These are phyloP conservation scores for Epichloe bromicola DNA, from an alignment of 2,329 filamentous ascomycete species.

Conservation along the genomic window DNA sequence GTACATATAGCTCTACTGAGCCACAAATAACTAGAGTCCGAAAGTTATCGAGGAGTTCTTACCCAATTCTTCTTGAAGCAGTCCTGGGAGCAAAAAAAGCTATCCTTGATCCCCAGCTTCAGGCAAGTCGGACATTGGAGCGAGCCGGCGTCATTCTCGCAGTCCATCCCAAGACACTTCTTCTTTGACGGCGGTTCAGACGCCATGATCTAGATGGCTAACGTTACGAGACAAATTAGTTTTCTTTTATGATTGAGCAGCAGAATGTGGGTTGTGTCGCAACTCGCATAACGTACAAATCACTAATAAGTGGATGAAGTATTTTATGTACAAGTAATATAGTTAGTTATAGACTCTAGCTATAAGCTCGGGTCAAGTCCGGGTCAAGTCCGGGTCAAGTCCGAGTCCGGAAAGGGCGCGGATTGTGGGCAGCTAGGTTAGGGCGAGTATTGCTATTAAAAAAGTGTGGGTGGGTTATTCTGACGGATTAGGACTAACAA, in stretches of 20 bases:
- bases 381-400: no score
- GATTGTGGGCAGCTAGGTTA: no score
- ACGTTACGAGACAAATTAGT: background rate
- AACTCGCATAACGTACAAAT: background rate
- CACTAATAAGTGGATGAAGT: background rate
- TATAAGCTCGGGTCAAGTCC: no score
- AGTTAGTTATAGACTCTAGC: no score
- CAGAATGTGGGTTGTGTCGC: background rate
- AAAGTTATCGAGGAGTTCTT: slow-evolving; percentile 20
- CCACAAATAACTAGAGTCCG: background rate
- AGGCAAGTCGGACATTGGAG: slow-evolving; percentile 93
- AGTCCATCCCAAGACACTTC: slow-evolving; percentile 72
- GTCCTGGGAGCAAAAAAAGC: slow-evolving; percentile 89
- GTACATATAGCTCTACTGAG: background rate
- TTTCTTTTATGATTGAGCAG: background rate
- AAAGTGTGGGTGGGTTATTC: no score
- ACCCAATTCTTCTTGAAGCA: slow-evolving; percentile 99
- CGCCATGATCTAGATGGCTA: slow-evolving; percentile 21
- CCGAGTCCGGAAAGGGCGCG: no score
- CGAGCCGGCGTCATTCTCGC: slow-evolving; percentile 70
- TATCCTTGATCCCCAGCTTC: slow-evolving; percentile 75
- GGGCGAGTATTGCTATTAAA: no score
- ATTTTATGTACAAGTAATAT: no score
- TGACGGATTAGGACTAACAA: no score
- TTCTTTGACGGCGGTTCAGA: slow-evolving; percentile 42